Conservation (phyloP, 2,329 filamentous ascomycete genomes). For the Pseudogymnoascus sp. region DNA sequence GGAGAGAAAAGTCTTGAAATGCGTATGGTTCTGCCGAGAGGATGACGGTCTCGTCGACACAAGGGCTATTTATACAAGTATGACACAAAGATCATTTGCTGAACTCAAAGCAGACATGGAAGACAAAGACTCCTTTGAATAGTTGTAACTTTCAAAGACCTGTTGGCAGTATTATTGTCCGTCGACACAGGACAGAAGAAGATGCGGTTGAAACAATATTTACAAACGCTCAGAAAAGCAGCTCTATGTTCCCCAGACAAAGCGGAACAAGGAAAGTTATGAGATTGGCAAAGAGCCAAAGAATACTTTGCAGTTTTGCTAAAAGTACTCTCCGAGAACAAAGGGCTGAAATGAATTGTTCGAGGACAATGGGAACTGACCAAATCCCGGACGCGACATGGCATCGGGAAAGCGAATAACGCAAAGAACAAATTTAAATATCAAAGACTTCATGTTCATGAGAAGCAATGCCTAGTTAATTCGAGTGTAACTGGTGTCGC, state of each 20-base stretch:
- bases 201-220: not conserved
- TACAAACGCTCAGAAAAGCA: not conserved
- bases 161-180: not conserved
- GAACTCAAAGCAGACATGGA: not conserved
- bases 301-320: not conserved
- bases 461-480: not conserved
- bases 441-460: not conserved
- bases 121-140: not conserved
- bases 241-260: not conserved
- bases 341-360: not conserved
- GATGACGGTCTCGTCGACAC: not conserved
- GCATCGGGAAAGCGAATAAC: not conserved
- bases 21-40: not conserved
- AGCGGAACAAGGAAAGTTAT: not conserved
- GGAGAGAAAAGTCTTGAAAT: not conserved
- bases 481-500: not conserved
- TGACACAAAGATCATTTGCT: not conserved
- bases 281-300: not conserved
- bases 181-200: not conserved
- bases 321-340: not conserved
- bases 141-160: not conserved
- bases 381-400: not conserved
- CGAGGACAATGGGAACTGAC: not conserved
- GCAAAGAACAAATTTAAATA: not conserved
- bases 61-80: not conserved